Percentiles rank a stretch among this genome's conserved stretches.
phyloP scores from a whole-genome alignment of 2,329 filamentous ascomycete species.

The Aureobasidium zeae region DNA sequence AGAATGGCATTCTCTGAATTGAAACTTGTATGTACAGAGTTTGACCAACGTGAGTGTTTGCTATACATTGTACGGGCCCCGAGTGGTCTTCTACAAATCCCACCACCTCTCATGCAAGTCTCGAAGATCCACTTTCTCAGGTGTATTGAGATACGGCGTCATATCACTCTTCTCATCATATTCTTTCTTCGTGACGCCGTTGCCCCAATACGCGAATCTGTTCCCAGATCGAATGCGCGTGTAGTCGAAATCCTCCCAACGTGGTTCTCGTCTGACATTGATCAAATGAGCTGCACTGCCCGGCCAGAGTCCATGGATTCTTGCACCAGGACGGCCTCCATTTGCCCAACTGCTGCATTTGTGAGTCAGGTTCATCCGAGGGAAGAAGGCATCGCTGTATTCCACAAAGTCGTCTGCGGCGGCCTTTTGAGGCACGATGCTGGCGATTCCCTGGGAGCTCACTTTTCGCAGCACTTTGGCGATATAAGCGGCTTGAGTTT shows the following conservation, averaged over 20 bases:
- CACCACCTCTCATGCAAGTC: constrained; percentile 61
- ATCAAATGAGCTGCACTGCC: constrained; percentile 56
- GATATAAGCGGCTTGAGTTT: constrained; percentile 56
- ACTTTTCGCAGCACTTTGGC: constrained; percentile 60
- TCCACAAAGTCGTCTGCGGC: constrained; percentile 42
- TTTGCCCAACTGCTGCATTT: constrained; percentile 67
- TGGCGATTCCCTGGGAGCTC: constrained; percentile 55
- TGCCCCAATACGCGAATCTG: constrained; percentile 56
- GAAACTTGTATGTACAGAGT: too few relatives aligned
- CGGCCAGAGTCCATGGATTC: constrained; percentile 62
- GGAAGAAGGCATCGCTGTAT: constrained; percentile 40
- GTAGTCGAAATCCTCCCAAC: constrained; percentile 53
- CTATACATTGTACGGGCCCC: too few relatives aligned
- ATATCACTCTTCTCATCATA: constrained; percentile 47
- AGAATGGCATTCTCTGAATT: too few relatives aligned
- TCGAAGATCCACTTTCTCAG: constrained; percentile 49
- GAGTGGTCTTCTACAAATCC: constrained; percentile 17
- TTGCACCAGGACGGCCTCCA: constrained; percentile 50
- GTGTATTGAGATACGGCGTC: constrained; percentile 52
- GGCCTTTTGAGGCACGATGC: constrained; percentile 46
- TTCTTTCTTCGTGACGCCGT: constrained; percentile 56
- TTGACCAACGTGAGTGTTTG: too few relatives aligned
- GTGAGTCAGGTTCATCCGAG: constrained; percentile 46
- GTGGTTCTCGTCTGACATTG: constrained; percentile 45
- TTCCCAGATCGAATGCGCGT: constrained; percentile 39